These are phyloP conservation scores for Cystobasidium tubakii DNA, from an alignment of 768 basidiomycete species.

Conservation along the genomic window DNA sequence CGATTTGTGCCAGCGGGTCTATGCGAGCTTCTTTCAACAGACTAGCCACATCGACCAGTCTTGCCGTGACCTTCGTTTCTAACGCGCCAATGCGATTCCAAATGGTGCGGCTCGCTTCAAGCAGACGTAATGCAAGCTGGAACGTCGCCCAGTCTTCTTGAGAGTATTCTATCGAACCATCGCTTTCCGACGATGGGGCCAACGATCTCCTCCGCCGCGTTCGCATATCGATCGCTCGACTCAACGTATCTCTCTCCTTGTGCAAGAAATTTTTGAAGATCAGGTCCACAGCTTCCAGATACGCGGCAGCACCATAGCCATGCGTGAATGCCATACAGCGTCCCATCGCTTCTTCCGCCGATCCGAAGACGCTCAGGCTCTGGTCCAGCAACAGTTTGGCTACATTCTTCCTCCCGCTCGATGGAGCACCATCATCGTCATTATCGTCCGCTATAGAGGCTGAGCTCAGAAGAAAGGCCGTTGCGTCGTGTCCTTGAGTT, in stretches of 20 bases:
- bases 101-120: constrained; percentile 71
- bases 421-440: background rate
- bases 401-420: constrained; percentile 15
- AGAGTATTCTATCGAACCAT: constrained; percentile 62
- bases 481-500: constrained; percentile 18
- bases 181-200: background rate
- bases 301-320: constrained; percentile 72
- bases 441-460: constrained; percentile 25
- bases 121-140: constrained; percentile 71
- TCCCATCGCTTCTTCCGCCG: constrained; percentile 70
- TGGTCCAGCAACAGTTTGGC: constrained; percentile 54
- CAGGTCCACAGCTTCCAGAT: constrained; percentile 68
- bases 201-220: background rate
- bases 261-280: constrained; percentile 65
- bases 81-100: constrained; percentile 64
- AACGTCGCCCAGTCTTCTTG: constrained; percentile 82
- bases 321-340: constrained; percentile 77
- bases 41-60: constrained; percentile 59
- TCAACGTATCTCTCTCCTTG: constrained; percentile 22
- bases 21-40: constrained; percentile 58
- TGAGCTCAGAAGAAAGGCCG: constrained; percentile 18
- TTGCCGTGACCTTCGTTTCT: constrained; percentile 63
- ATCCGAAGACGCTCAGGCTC: constrained; percentile 65
- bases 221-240: constrained; percentile 52
- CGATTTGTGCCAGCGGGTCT: constrained; percentile 57